Percentiles rank a stretch among this genome's conserved stretches.
Conservation (phyloP, 768 basidiomycete genomes). For the Rhizopogon vinicolor region DNA sequence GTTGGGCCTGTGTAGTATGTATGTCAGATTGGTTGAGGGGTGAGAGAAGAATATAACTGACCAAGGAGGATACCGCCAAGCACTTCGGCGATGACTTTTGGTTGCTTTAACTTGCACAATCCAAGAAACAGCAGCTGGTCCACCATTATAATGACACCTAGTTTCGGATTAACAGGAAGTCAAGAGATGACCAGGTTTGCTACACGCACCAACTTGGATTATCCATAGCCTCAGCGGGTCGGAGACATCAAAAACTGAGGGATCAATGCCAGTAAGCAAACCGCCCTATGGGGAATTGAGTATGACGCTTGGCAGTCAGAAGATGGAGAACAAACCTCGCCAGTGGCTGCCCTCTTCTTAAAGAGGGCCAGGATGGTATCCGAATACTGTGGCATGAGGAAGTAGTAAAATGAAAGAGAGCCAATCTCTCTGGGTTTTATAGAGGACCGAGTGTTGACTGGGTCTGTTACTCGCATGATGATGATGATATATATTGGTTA, state of each 20-base stretch:
- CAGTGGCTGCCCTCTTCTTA: conserved; percentile 16
- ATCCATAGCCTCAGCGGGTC: conserved; percentile 79
- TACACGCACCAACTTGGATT: conserved; percentile 61
- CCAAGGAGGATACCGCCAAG: conserved; percentile 88
- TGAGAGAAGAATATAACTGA: conserved; percentile 25
- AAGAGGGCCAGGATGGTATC: conserved; percentile 33
- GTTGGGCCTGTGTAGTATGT: conserved; percentile 33
- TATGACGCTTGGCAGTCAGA: background rate
- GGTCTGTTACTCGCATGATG: too few species aligned
- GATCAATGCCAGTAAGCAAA: conserved; percentile 74
- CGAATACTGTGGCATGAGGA: conserved; percentile 38
- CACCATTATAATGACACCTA: conserved; percentile 55
- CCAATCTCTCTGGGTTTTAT: too few species aligned
- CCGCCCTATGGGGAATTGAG: conserved; percentile 49
- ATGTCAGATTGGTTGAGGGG: background rate
- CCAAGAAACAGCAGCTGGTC: conserved; percentile 66
- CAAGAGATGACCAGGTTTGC: background rate
- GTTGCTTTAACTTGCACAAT: conserved; percentile 73
- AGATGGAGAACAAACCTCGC: conserved; percentile 19
- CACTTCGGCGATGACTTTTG: conserved; percentile 91
- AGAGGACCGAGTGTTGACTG: too few species aligned
- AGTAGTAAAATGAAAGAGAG: conserved; percentile 8
- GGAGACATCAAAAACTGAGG: conserved; percentile 48
- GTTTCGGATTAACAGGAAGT: too few species aligned
- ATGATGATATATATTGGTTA: too few species aligned